phyloP scores from a whole-genome alignment of 2,329 filamentous ascomycete species.

The Neurospora crassa region DNA sequence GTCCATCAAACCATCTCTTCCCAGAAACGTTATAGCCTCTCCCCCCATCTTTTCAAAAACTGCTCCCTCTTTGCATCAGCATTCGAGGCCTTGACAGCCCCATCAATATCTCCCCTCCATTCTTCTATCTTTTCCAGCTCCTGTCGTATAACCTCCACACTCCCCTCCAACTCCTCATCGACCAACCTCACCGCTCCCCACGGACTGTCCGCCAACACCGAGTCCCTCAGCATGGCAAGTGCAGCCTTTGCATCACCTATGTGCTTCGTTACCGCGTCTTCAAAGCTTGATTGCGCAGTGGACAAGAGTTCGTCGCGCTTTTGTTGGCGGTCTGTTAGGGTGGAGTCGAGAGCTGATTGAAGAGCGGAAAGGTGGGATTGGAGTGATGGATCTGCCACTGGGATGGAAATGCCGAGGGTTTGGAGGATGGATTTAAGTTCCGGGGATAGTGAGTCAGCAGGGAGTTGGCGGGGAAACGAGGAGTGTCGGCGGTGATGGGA shows the following conservation, averaged over 20 bases:
- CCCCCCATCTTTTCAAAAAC: conserved; percentile 34
- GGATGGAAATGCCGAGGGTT: not conserved
- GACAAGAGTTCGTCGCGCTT: conserved; percentile 35
- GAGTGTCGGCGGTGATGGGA: not conserved
- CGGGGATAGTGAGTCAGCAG: not conserved
- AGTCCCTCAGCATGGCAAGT: conserved; percentile 39
- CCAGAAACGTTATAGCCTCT: not conserved
- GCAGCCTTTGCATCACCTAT: conserved; percentile 39
- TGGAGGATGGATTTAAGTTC: not conserved
- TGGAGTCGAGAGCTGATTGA: conserved; percentile 16
- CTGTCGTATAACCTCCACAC: conserved; percentile 35
- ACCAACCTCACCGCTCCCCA: conserved; percentile 38
- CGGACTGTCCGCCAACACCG: conserved; percentile 41
- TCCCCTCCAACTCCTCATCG: conserved; percentile 43
- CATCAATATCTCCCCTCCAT: conserved; percentile 29
- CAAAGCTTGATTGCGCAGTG: conserved; percentile 41
- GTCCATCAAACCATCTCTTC: too few relatives aligned
- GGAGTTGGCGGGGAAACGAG: not conserved
- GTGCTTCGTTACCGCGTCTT: conserved; percentile 30
- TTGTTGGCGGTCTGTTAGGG: conserved; percentile 28
- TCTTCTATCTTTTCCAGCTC: conserved; percentile 33
- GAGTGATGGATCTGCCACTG: not conserved
- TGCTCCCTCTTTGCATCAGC: conserved; percentile 40
- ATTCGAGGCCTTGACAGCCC: conserved; percentile 24
- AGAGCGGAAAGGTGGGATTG: not conserved